Percentiles rank a stretch among this genome's conserved stretches.
phyloP scores from a whole-genome alignment of 2,329 filamentous ascomycete genomes.

The Thelonectria discophora region DNA sequence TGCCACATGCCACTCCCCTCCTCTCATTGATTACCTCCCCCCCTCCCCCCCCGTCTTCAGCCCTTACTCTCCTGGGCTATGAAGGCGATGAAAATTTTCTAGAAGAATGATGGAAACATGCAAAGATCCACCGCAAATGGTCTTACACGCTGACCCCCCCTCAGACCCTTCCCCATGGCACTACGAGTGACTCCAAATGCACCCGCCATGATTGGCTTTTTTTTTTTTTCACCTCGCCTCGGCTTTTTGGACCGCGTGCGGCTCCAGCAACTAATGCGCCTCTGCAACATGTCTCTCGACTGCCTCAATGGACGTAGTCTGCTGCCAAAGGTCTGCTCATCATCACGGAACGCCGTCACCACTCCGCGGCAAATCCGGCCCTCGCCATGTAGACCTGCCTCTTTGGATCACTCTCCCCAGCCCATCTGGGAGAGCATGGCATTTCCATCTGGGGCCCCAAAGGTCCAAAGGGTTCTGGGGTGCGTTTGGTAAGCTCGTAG shows the following conservation, averaged over 20 bases:
- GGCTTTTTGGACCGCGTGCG: neutral
- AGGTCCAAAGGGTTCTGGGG: slow-evolving; percentile 4
- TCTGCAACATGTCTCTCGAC: neutral
- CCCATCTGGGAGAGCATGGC: slow-evolving; percentile 13
- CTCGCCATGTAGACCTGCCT: neutral
- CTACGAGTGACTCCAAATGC: slow-evolving; percentile 13
- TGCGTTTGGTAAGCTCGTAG: neutral
- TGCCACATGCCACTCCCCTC: neutral
- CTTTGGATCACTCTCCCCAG: neutral
- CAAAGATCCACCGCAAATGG: slow-evolving; percentile 9
- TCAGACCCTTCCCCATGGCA: slow-evolving; percentile 15
- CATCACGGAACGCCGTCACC: neutral
- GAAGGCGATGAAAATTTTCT: slow-evolving; percentile 18
- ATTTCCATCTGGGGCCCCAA: slow-evolving; percentile 20
- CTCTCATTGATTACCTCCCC: neutral
- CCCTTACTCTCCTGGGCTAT: too few relatives aligned
- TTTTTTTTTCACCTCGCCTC: neutral
- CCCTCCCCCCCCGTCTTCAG: too few relatives aligned
- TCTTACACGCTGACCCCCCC: neutral
- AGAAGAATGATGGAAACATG: slow-evolving; percentile 23
- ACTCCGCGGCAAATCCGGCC: neutral
- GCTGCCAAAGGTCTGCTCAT: neutral
- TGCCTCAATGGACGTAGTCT: neutral
- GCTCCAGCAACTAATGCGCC: slow-evolving; percentile 11
- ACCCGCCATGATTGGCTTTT: slow-evolving; percentile 17